These are phyloP conservation scores for Pelargonium australe DNA, from an alignment of 441 rosid species.

Conservation along the genomic window DNA sequence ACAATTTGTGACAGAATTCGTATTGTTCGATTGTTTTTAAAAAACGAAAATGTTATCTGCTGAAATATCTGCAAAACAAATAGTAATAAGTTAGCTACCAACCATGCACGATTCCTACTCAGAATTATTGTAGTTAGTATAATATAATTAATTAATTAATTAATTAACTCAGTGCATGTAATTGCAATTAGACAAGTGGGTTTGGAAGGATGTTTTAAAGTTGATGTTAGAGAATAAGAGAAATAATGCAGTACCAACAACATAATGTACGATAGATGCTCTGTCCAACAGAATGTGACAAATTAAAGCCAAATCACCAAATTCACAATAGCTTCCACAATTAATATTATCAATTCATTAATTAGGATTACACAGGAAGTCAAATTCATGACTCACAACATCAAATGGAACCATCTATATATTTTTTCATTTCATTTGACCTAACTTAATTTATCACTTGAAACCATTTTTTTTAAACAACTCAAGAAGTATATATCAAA, in stretches of 20 bases:
- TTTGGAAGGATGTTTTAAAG: neutral
- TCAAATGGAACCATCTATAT: too few relatives aligned
- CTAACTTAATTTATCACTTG: too few relatives aligned
- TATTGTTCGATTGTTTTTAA: neutral
- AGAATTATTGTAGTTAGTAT: neutral
- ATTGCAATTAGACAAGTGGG: neutral
- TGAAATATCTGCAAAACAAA: neutral
- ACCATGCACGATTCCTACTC: neutral
- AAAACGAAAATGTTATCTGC: neutral
- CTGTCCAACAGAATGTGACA: slow-evolving; percentile 1
- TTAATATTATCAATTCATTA: neutral
- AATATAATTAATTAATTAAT: too few relatives aligned
- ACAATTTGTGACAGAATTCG: too few relatives aligned
- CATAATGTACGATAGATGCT: neutral
- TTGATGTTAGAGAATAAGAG: neutral
- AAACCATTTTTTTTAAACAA: too few relatives aligned
- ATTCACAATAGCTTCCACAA: neutral
- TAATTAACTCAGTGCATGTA: neutral
- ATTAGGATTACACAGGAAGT: too few relatives aligned
- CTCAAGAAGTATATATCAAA: too few relatives aligned
- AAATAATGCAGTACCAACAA: neutral
- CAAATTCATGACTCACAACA: too few relatives aligned
- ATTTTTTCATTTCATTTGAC: too few relatives aligned
- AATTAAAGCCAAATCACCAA: neutral
- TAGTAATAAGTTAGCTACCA: neutral